phyloP scores from a whole-genome alignment of 768 basidiomycete species.

The Lyophyllum semitale region DNA sequence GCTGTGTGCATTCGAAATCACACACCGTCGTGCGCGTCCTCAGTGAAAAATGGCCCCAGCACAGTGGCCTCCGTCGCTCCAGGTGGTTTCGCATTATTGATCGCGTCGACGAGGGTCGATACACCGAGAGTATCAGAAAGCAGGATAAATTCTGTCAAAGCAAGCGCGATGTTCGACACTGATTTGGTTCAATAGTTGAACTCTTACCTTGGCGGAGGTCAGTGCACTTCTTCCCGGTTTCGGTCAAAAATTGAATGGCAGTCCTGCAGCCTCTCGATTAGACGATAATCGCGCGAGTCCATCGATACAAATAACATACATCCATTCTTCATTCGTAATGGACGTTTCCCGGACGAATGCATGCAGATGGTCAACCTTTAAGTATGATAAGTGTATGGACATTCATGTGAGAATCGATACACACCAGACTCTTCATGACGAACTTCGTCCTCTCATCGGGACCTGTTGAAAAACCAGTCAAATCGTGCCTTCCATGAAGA shows the following conservation, averaged over 20 bases:
- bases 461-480: constrained; percentile 20
- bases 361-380: constrained; percentile 72
- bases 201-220: constrained; percentile 55
- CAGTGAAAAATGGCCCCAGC: constrained; percentile 82
- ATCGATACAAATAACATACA: constrained; percentile 35
- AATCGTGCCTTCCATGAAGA: background rate
- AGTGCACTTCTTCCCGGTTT: constrained; percentile 71
- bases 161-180: too few relatives aligned
- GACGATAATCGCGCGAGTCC: background rate
- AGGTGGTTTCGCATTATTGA: constrained; percentile 67
- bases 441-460: constrained; percentile 43
- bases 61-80: constrained; percentile 75
- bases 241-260: constrained; percentile 77
- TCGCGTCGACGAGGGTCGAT: constrained; percentile 72
- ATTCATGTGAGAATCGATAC: constrained; percentile 6
- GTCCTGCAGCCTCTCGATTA: constrained; percentile 30
- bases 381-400: too few relatives aligned
- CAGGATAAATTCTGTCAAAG: constrained; percentile 72
- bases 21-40: constrained; percentile 73
- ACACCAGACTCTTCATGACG: constrained; percentile 43
- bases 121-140: constrained; percentile 83
- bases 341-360: constrained; percentile 73
- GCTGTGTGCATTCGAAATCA: background rate
- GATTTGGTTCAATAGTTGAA: too few relatives aligned
- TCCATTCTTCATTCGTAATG: constrained; percentile 86